phyloP scores from a whole-genome alignment of 2,329 filamentous ascomycete genomes.

The Ceratocystis alfenasii region DNA sequence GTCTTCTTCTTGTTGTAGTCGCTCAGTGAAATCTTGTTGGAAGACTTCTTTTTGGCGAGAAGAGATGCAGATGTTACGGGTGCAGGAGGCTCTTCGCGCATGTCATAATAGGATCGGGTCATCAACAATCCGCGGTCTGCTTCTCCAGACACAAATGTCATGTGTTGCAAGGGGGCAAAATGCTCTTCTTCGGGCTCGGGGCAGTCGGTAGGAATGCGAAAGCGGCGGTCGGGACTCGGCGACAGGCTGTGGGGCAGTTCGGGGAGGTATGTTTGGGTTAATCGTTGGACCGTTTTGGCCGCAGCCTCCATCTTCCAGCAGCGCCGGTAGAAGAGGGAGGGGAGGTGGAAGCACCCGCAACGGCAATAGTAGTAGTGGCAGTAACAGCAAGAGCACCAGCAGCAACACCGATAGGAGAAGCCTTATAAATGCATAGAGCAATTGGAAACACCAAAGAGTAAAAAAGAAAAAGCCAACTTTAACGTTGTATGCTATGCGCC shows the following conservation, averaged over 20 bases:
- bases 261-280: constrained; percentile 42
- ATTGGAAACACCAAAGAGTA: neutral
- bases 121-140: constrained; percentile 46
- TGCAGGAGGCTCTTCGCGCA: constrained; percentile 40
- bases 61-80: constrained; percentile 31
- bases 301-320: constrained; percentile 41
- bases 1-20: constrained; percentile 47
- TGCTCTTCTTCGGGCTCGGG: constrained; percentile 39
- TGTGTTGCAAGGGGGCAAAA: constrained; percentile 42
- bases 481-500: constrained; percentile 8
- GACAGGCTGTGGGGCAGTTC: constrained; percentile 43
- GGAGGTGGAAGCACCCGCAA: neutral
- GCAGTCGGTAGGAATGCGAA: constrained; percentile 34
- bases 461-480: neutral
- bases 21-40: constrained; percentile 43
- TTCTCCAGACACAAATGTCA: constrained; percentile 42
- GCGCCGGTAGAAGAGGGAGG: neutral
- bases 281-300: constrained; percentile 43
- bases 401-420: neutral
- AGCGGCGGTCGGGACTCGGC: constrained; percentile 38
- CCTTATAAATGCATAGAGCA: constrained; percentile 19
- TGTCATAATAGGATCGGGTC: constrained; percentile 46
- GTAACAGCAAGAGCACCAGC: constrained; percentile 4
- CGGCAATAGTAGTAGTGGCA: neutral
- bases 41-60: constrained; percentile 38